These are phyloP conservation scores for Mucor plumbeus DNA, from an alignment of 371 early-diverging fungal genomes.

Conservation along the genomic window DNA sequence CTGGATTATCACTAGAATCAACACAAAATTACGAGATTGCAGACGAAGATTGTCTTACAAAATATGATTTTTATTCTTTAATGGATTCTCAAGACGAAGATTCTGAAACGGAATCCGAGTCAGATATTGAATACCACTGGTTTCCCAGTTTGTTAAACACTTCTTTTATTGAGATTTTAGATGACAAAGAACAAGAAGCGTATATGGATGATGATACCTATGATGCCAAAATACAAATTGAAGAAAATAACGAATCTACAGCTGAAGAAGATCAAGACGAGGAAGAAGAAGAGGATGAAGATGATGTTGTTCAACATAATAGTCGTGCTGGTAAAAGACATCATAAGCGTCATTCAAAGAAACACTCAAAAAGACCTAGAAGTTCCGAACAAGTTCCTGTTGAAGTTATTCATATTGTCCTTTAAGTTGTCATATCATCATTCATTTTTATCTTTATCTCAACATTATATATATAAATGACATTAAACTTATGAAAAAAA, in stretches of 20 bases:
- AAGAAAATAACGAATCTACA: conserved; percentile 3
- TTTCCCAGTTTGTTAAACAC: conserved; percentile 27
- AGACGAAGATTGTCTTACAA: conserved; percentile 27
- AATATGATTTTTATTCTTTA: conserved; percentile 25
- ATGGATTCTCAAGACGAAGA: conserved; percentile 21
- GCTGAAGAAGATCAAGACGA: conserved; percentile 12
- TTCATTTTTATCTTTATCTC: too few species aligned
- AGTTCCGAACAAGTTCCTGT: conserved; percentile 27
- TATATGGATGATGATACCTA: conserved; percentile 10
- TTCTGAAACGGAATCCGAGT: conserved; percentile 13
- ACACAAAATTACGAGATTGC: conserved; percentile 22
- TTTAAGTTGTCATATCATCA: neutral
- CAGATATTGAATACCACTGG: conserved; percentile 33
- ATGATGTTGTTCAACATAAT: neutral
- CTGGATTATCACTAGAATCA: neutral
- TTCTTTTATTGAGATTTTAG: conserved; percentile 28
- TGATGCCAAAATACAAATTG: conserved; percentile 6
- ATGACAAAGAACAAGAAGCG: conserved; percentile 18
- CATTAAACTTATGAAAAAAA: too few species aligned
- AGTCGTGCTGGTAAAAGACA: conserved; percentile 6
- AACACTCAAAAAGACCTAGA: conserved; percentile 8
- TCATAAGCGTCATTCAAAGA: neutral
- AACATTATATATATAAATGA: too few species aligned
- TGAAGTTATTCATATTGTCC: conserved; percentile 21
- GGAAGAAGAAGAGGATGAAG: conserved; percentile 3